Conservation (phyloP, 495 filamentous ascomycete species). For the Talaromyces adpressus region DNA sequence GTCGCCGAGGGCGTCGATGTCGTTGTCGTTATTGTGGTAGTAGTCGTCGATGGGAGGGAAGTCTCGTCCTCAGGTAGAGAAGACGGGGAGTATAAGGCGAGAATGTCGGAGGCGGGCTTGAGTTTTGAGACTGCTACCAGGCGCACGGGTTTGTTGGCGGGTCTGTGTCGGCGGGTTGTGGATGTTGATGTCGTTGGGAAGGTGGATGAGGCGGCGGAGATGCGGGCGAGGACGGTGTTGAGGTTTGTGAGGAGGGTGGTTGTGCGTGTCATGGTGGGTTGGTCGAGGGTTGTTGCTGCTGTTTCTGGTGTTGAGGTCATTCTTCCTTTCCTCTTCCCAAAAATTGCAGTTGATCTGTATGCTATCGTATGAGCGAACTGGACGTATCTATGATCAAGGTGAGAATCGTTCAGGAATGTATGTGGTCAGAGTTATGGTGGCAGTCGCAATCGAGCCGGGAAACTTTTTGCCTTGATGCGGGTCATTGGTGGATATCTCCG, state of each 20-base stretch:
- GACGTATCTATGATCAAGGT: not conserved
- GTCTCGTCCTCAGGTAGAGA: constrained; percentile 19
- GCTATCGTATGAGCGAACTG: not conserved
- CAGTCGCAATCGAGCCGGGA: not conserved
- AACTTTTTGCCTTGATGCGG: not conserved
- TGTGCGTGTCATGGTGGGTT: constrained; percentile 19
- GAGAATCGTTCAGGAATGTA: not conserved
- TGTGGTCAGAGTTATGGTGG: not conserved
- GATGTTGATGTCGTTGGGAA: constrained; percentile 6
- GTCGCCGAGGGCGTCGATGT: constrained; percentile 8
- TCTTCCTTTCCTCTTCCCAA: not conserved
- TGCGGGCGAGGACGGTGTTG: constrained; percentile 23
- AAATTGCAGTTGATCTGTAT: not conserved
- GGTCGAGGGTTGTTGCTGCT: not conserved
- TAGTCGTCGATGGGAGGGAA: not conserved
- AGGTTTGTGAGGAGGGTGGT: constrained; percentile 33
- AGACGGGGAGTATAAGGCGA: constrained; percentile 61
- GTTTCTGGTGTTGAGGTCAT: not conserved
- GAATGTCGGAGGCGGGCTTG: constrained; percentile 82
- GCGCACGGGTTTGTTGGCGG: constrained; percentile 41
- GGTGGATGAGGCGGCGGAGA: constrained; percentile 22
- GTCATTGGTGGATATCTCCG: not conserved
- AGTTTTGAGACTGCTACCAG: constrained; percentile 92
- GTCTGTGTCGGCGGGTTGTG: constrained; percentile 6
- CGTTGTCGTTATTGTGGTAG: constrained; percentile 4